Conservation (phyloP, 2,329 filamentous ascomycete genomes). For the Epichloe scottii region DNA sequence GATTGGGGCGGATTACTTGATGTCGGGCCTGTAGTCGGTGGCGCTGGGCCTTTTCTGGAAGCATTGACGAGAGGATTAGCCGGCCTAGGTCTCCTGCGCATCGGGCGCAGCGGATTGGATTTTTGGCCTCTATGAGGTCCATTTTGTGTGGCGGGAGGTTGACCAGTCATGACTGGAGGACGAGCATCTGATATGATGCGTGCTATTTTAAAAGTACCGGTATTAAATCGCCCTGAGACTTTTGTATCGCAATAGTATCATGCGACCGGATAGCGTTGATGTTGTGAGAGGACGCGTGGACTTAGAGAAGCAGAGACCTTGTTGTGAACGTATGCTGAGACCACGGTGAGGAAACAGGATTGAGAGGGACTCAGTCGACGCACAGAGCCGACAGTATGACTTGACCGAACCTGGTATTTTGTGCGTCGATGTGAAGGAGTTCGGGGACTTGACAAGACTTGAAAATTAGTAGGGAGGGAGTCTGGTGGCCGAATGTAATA, state of each 20-base stretch:
- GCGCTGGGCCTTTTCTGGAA: slow-evolving; percentile 31
- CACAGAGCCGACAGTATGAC: too few relatives aligned
- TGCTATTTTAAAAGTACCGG: not conserved
- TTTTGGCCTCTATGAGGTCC: slow-evolving; percentile 19
- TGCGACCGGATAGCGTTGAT: not conserved
- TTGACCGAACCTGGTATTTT: too few relatives aligned
- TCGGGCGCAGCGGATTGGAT: slow-evolving; percentile 26
- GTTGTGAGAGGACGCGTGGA: too few relatives aligned
- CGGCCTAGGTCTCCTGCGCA: slow-evolving; percentile 27
- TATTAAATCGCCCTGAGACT: not conserved
- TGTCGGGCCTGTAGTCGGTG: slow-evolving; percentile 10
- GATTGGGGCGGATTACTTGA: slow-evolving; percentile 11
- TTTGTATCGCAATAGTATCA: not conserved
- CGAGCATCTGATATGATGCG: not conserved
- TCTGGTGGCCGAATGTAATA: too few relatives aligned
- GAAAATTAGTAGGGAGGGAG: too few relatives aligned
- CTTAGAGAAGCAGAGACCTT: too few relatives aligned
- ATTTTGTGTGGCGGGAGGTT: slow-evolving; percentile 23
- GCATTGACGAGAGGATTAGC: slow-evolving; percentile 53
- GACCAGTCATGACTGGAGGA: slow-evolving; percentile 29
- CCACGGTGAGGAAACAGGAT: too few relatives aligned
- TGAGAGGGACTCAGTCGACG: too few relatives aligned
- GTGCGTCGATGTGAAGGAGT: too few relatives aligned
- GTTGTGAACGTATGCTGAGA: too few relatives aligned
- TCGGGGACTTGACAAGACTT: too few relatives aligned